Evolutionary conservation across 192 early-diverging fungal genomes (phyloP), one percentile per base, ranked within the genome.

Genomic region (Blastocladiella britannica): DNA sequence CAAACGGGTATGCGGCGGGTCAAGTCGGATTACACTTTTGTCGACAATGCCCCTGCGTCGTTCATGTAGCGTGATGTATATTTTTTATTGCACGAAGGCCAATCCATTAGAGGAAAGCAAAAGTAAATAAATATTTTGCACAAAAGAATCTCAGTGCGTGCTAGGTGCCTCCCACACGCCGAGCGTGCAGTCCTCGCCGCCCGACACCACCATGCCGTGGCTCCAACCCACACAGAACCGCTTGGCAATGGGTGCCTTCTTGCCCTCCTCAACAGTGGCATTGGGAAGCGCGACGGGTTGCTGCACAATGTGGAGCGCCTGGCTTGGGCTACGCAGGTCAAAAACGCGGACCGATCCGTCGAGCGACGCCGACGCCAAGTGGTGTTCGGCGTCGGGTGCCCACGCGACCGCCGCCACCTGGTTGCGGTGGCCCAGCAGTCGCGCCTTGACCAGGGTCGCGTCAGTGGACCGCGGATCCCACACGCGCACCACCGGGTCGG

Each of bases 401-500:
- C 89, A 91, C 9, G 79, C 70, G 4, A 97, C 79, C 54, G 82
- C 68, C 2, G 88, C 73, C 28, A 91, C 87, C 83, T 87, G 92
- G 68, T 79, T 85, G 54, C 69, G 71, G 66, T 97, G 91, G 53
- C 80, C 79, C 25, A 64, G 60, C 57, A 97, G 73, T 26, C 79
- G 72, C 60, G 85, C 69, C 62, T 87, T 87, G 31, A 92, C 86
- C 28, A 82, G 71, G 0, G 75, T 68, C 52, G 77, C 75, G 55
- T 93, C 89, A 68, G n/a, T 18, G 9, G 80, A 62, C 47, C 92
- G 76, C 51, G 85, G 82, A 65, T 96, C 94, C 92, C 92, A 97
- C 58, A 96, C 63, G 54, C 94, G 72, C 54, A 96, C 64, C 1
- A 78, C 56, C 47, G 73, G 68, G 62, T 97, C 94, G 3, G 84